Evolutionary conservation across 2,329 filamentous ascomycete genomes (phyloP).

Genomic region (Penicillium sp.): DNA sequence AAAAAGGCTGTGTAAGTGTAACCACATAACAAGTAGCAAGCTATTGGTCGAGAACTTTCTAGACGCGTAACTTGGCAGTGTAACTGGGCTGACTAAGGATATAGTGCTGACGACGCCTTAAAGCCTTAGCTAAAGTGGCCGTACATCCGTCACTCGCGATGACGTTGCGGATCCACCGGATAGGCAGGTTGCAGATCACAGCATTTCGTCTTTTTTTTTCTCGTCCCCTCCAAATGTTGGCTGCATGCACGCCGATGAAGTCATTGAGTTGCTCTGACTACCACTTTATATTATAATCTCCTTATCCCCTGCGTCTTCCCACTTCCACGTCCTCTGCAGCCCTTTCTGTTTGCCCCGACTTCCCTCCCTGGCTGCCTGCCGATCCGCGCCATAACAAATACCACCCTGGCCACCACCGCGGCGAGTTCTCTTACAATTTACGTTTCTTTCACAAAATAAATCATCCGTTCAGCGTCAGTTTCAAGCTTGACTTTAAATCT

Average conservation of each 20-base stretch:
- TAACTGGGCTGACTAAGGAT: no score
- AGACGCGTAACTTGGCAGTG: no score
- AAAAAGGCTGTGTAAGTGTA: neutral
- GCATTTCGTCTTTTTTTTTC: neutral
- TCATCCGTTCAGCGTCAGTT: neutral
- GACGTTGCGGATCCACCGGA: slow-evolving; percentile 2
- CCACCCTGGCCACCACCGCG: neutral
- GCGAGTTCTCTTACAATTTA: no score
- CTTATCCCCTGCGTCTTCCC: neutral
- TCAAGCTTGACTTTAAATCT: neutral
- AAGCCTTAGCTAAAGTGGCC: no score
- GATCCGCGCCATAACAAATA: no score
- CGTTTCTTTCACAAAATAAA: neutral
- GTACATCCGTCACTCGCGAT: no score
- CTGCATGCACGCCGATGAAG: neutral
- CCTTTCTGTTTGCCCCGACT: neutral
- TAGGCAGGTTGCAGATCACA: no score
- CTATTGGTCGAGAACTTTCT: no score
- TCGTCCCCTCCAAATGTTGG: neutral
- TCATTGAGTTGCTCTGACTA: neutral
- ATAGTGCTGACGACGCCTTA: no score
- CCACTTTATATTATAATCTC: neutral
- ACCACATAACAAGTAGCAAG: no score
- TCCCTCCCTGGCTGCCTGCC: neutral
- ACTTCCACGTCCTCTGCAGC: no score